These are phyloP conservation scores for Pisolithus thermaeus DNA, from an alignment of 1,284 basidiomycete species.

Conservation along the genomic window DNA sequence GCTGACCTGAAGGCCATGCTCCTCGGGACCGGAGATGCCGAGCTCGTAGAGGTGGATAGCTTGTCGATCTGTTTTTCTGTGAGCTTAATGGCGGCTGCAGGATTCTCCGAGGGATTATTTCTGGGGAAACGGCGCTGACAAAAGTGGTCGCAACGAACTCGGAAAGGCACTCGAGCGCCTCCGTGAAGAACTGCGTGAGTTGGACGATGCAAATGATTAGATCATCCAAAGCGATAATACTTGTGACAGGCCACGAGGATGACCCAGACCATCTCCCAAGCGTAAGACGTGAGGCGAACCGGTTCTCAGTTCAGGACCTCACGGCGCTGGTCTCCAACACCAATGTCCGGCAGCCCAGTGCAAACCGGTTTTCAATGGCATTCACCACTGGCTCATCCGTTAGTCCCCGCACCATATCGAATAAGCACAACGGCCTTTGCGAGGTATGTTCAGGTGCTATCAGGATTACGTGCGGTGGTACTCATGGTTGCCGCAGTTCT, in stretches of 20 bases:
- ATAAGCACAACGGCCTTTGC: constrained; percentile 23
- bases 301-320: constrained; percentile 29
- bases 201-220: neutral
- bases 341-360: constrained; percentile 3
- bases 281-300: constrained; percentile 23
- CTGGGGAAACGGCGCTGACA: constrained; percentile 61
- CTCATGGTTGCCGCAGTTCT: constrained; percentile 36
- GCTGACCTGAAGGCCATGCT: constrained; percentile 46
- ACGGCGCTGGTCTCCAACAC: constrained; percentile 15
- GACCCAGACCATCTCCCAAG: constrained; percentile 23
- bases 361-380: constrained; percentile 4
- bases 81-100: constrained; percentile 27
- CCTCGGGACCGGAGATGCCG: constrained; percentile 52
- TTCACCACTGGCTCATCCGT: constrained; percentile 1
- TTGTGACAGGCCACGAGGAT: constrained; percentile 15
- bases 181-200: constrained; percentile 40
- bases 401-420: constrained; percentile 3
- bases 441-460: constrained; percentile 19
- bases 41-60: constrained; percentile 51
- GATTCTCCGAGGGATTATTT: constrained; percentile 63
- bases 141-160: constrained; percentile 61
- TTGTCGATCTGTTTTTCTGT: neutral
- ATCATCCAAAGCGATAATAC: constrained; percentile 4
- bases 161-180: constrained; percentile 61
- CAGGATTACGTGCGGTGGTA: constrained; percentile 2